Evolutionary conservation across 2,329 filamentous ascomycete genomes (phyloP), one percentile per base, ranked within the genome.

Genomic region (Rhexocercosporidium sp.): DNA sequence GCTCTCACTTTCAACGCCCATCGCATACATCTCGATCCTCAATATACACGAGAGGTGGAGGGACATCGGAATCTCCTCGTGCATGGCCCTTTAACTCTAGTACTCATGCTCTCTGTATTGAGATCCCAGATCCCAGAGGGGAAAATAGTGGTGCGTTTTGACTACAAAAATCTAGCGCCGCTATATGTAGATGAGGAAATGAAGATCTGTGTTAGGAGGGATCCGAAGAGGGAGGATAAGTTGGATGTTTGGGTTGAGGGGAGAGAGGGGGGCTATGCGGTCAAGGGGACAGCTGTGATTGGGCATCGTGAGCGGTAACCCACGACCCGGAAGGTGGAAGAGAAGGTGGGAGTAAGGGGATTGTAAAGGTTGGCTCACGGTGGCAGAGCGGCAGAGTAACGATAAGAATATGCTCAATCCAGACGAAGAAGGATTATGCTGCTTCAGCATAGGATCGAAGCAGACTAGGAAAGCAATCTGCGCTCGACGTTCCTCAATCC

Each of bases 1-100:
- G 94, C 94, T 0, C 86, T 99, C 39, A 95, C 92, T 2, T 94
- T 93, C 82, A 99, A 99, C 79, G 93, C 93, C 1, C 96, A 99
- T 79, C 84, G 86, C 18, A 97, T 99, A 73, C 96, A 99, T 80
- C 84, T 97, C 25, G 92, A 97, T 78, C 85, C 84, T 1, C 76
- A 84, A 51, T 96, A 93, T 79, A 89, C 89, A 61, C 85, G 85
- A 46, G 81, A 86, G 14, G 82, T 89, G 14, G 96, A 98, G 78
- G 92, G 92, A 12, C 90, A 96, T 77, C 84, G 84, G 5, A 86
- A 89, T 68, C 82, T 93, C 29, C 84, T 98, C 18, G 92, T 98
- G 64, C 96, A 98, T 75, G 96, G 96, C 0, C 95, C 96, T 0
- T 82, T 99, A 63, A 89, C 88, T 1, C 84, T 96, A 47, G 90